These are phyloP conservation scores for Globisporangium middletonii DNA, from an alignment of 352 stramenopile species.

Conservation along the genomic window DNA sequence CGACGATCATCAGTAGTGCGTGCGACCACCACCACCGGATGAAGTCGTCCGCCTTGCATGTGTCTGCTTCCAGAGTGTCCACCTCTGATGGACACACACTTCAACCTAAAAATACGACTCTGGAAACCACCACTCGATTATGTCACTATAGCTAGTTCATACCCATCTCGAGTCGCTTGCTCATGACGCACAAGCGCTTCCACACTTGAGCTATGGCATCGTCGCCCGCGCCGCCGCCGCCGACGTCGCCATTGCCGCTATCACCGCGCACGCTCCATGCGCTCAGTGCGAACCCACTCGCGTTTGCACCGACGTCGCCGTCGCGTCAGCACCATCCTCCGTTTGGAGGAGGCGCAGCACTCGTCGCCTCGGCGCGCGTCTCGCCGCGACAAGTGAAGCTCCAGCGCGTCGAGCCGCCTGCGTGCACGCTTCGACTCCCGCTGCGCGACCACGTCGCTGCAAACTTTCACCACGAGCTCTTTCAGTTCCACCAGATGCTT, in stretches of 20 bases:
- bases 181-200: no score
- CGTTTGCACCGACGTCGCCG: conserved; percentile 7
- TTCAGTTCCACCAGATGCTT: conserved; percentile 66
- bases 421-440: conserved; percentile 6
- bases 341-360: background rate
- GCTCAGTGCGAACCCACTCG: background rate
- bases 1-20: no score
- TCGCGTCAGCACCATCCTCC: conserved; percentile 2
- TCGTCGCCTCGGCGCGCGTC: conserved; percentile 5
- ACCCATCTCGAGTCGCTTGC: no score
- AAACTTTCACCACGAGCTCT: conserved; percentile 55
- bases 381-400: conserved; percentile 28
- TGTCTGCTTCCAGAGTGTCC: no score
- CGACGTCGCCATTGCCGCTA: background rate
- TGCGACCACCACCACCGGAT: no score
- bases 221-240: background rate
- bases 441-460: conserved; percentile 30
- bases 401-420: conserved; percentile 16
- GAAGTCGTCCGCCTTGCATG: no score
- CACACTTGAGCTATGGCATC: no score
- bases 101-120: no score
- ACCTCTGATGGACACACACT: no score
- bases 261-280: background rate
- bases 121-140: no score
- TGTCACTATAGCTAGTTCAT: no score